Evolutionary conservation across 2,329 filamentous ascomycete species (phyloP).

Genomic region (Aspergillus awamori): DNA sequence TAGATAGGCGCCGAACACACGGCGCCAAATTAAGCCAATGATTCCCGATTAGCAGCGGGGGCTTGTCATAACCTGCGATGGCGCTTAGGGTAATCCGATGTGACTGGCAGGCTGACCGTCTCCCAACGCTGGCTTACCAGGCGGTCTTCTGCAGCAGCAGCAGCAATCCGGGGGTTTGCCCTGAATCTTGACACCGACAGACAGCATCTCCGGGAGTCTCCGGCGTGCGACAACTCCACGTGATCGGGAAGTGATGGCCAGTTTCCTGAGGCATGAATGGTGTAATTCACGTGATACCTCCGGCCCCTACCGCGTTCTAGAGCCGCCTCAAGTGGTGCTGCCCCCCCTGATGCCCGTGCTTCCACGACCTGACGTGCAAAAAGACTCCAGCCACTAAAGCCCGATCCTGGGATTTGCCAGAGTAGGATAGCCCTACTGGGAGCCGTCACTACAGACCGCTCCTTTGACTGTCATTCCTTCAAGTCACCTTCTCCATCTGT

Average conservation of each 20-base stretch:
- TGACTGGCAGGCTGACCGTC: background rate
- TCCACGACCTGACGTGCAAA: slow-evolving; percentile 18
- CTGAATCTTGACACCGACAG: no score
- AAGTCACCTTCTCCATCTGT: background rate
- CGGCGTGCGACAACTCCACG: slow-evolving; percentile 9
- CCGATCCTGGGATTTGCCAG: background rate
- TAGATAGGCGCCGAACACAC: background rate
- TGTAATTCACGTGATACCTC: slow-evolving; percentile 18
- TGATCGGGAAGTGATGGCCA: slow-evolving; percentile 1
- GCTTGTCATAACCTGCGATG: background rate
- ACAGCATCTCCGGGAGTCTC: background rate
- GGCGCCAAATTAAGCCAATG: background rate
- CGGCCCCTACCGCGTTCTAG: slow-evolving; percentile 26
- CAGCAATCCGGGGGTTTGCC: background rate
- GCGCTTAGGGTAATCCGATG: background rate
- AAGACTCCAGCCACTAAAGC: slow-evolving; percentile 14
- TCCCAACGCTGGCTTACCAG: background rate
- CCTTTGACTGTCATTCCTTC: background rate
- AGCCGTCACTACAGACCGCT: background rate
- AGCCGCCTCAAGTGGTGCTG: slow-evolving; percentile 15
- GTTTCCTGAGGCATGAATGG: background rate
- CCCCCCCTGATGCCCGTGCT: slow-evolving; percentile 26
- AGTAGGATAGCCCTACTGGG: slow-evolving; percentile 16
- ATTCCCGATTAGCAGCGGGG: background rate
- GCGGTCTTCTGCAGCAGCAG: no score